Evolutionary conservation across 1,284 basidiomycete species (phyloP).

Genomic region (Austroboletus rostrupii): DNA sequence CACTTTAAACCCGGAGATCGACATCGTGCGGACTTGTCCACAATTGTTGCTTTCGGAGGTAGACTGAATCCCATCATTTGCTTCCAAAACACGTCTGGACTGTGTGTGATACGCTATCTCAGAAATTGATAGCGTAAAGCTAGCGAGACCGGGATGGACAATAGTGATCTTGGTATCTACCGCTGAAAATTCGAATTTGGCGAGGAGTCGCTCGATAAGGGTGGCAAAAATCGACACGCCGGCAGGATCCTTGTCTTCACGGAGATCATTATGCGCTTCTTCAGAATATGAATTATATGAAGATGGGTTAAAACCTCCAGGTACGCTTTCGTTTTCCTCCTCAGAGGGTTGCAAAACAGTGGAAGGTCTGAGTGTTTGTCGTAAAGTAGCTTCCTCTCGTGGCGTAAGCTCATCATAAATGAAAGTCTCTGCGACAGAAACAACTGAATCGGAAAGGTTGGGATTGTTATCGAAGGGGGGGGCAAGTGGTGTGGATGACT

Average conservation of each 20-base stretch:
- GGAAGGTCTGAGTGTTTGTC: conserved; percentile 60
- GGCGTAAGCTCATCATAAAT: conserved; percentile 76
- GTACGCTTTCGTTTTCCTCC: conserved; percentile 43
- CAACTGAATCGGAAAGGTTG: conserved; percentile 72
- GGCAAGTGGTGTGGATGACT: conserved; percentile 12
- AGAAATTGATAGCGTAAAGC: conserved; percentile 55
- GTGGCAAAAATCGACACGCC: conserved; percentile 83
- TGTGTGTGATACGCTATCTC: conserved; percentile 55
- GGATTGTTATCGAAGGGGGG: conserved; percentile 21
- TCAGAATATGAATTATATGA: conserved; percentile 35
- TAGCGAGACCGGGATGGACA: conserved; percentile 57
- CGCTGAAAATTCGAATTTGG: conserved; percentile 78
- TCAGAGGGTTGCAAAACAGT: conserved; percentile 27
- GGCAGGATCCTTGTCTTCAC: conserved; percentile 54
- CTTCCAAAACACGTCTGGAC: conserved; percentile 6
- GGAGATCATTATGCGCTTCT: conserved; percentile 20
- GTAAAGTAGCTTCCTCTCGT: conserved; percentile 69
- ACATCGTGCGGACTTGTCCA: conserved; percentile 39
- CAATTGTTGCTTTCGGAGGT: conserved; percentile 16
- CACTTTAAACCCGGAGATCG: conserved; percentile 48
- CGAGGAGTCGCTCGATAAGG: conserved; percentile 79
- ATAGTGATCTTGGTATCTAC: conserved; percentile 64
- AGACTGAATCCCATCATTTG: conserved; percentile 23
- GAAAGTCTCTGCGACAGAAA: conserved; percentile 80
- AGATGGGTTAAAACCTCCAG: conserved; percentile 67